phyloP scores from a whole-genome alignment of 352 stramenopile species.

The Phytopythium aichiense region DNA sequence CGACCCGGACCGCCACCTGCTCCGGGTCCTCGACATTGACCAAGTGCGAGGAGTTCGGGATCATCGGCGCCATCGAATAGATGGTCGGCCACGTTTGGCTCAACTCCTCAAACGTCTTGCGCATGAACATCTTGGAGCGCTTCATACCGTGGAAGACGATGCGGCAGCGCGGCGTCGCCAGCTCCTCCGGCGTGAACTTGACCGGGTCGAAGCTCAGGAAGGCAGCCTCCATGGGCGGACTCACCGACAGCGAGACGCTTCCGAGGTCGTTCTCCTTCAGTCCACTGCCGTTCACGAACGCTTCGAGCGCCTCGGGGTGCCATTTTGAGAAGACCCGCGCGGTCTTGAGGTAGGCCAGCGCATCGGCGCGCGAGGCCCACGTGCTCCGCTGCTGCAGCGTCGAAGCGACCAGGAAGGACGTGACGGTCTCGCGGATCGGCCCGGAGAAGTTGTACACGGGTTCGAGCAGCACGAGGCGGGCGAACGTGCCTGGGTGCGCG shows the following conservation, averaged over 20 bases:
- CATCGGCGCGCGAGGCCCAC: not conserved
- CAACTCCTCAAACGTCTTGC: conserved; percentile 11
- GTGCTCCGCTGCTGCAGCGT: conserved; percentile 6
- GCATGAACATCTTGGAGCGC: conserved; percentile 22
- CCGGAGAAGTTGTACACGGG: conserved; percentile 9
- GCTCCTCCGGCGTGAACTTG: conserved; percentile 8
- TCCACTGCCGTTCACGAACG: not conserved
- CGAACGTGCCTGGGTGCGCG: conserved; percentile 16
- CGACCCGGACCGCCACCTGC: conserved; percentile 4
- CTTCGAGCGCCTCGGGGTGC: not conserved
- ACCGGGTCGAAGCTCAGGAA: conserved; percentile 12
- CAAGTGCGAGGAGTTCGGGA: conserved; percentile 17
- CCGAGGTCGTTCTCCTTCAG: not conserved
- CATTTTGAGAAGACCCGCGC: not conserved
- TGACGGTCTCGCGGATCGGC: not conserved
- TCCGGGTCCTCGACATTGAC: conserved; percentile 27
- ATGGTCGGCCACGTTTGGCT: conserved; percentile 11
- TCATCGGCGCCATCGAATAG: conserved; percentile 13
- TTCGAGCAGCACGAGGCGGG: conserved; percentile 18
- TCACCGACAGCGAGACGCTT: conserved; percentile 10
- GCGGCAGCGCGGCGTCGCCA: conserved; percentile 11
- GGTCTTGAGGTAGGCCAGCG: not conserved
- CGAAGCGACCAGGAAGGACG: conserved; percentile 8
- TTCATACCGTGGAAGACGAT: conserved; percentile 15
- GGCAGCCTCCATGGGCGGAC: conserved; percentile 11